Conservation (phyloP, 371 early-diverging fungal species). For the Mucor circinelloides region DNA sequence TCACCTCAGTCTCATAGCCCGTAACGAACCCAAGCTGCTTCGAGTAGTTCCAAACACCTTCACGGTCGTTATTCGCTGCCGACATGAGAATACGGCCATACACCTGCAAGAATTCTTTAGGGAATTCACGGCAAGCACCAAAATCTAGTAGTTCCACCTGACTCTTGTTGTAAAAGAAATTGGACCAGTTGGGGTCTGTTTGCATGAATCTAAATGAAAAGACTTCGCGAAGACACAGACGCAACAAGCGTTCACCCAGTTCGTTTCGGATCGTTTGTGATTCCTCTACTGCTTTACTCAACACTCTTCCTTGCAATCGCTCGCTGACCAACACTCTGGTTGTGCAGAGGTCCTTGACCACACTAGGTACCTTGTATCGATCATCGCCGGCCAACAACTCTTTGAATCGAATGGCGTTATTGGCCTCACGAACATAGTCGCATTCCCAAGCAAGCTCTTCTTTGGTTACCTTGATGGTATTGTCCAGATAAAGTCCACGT, state of each 20-base stretch:
- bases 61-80: slow-evolving; percentile 76
- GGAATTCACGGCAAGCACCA: slow-evolving; percentile 91
- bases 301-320: slow-evolving; percentile 74
- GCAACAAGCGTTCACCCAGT: slow-evolving; percentile 63
- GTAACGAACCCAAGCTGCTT: slow-evolving; percentile 89
- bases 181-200: slow-evolving; percentile 98
- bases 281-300: slow-evolving; percentile 67
- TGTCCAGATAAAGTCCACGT: slow-evolving; percentile 94
- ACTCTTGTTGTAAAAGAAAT: slow-evolving; percentile 86
- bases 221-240: slow-evolving; percentile 87
- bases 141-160: slow-evolving; percentile 91
- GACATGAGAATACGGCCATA: slow-evolving; percentile 81
- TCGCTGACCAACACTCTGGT: slow-evolving; percentile 81
- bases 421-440: slow-evolving; percentile 91
- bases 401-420: slow-evolving; percentile 72
- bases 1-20: slow-evolving; percentile 85
- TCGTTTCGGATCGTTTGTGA: slow-evolving; percentile 72
- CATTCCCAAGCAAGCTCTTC: slow-evolving; percentile 94
- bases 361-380: slow-evolving; percentile 77
- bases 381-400: slow-evolving; percentile 60
- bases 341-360: slow-evolving; percentile 73
- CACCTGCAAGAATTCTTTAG: slow-evolving; percentile 68
- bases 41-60: slow-evolving; percentile 76
- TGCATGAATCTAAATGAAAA: slow-evolving; percentile 96
- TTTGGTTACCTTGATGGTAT: slow-evolving; percentile 88